Percentiles rank a stretch among this genome's conserved stretches.
These are phyloP conservation scores for Saccharum officinarum DNA, from an alignment of 176 grass and related monocot species.

Conservation along the genomic window DNA sequence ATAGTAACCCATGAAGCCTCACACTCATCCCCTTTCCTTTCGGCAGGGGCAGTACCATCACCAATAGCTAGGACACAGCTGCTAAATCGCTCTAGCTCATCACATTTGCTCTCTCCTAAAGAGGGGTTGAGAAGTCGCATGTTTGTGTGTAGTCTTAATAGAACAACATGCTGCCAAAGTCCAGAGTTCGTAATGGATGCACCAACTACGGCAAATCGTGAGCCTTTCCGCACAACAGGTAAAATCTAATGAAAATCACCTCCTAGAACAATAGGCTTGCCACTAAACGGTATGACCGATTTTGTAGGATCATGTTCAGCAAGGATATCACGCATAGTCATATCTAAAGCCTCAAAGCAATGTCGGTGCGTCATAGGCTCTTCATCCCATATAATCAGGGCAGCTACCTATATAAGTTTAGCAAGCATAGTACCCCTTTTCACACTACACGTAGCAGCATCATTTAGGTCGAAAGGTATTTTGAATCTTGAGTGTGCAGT, in stretches of 20 bases:
- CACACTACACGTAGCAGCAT: neutral
- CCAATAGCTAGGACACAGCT: too few species aligned
- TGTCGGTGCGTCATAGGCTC: constrained; percentile 2
- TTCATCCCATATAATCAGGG: constrained; percentile 27
- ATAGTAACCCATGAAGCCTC: too few species aligned
- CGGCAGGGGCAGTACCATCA: too few species aligned
- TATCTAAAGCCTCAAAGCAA: constrained; percentile 18
- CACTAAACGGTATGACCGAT: neutral
- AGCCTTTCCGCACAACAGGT: neutral
- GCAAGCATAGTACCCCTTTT: neutral
- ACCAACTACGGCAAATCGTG: neutral
- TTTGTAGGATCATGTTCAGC: neutral
- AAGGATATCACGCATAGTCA: neutral
- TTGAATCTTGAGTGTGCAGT: constrained; percentile 1
- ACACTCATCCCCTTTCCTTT: too few species aligned
- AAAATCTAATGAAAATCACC: constrained; percentile 22
- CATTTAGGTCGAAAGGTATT: neutral
- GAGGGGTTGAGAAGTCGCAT: neutral
- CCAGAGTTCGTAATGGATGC: neutral
- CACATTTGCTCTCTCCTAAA: neutral
- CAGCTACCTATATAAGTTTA: neutral
- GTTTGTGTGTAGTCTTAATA: neutral
- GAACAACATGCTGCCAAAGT: neutral
- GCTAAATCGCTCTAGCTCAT: neutral
- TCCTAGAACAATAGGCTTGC: neutral